Evolutionary conservation across 108 stramenopile genomes (phyloP).

Genomic region (Licmophora abbreviata): DNA sequence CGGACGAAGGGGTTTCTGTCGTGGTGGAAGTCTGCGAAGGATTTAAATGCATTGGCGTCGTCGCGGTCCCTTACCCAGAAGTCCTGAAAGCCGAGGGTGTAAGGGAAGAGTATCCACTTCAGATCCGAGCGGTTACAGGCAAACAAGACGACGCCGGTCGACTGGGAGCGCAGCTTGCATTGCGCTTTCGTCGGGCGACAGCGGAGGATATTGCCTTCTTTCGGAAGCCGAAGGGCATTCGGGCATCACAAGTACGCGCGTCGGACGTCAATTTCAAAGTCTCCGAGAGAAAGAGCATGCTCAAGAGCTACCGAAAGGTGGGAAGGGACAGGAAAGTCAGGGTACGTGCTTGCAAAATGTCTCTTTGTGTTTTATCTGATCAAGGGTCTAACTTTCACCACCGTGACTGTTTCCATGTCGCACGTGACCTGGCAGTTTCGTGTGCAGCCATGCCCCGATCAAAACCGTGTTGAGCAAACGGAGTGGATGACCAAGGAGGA

Average conservation of each 20-base stretch:
- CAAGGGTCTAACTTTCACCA: neutral
- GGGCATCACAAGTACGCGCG: slow-evolving; percentile 14
- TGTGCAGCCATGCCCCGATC: slow-evolving; percentile 56
- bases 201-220: slow-evolving; percentile 34
- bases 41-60: slow-evolving; percentile 5
- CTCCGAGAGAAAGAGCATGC: slow-evolving; percentile 20
- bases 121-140: neutral
- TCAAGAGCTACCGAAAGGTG: slow-evolving; percentile 28
- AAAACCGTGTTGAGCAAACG: slow-evolving; percentile 23
- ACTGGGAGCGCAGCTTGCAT: slow-evolving; percentile 29
- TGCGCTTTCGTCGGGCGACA: slow-evolving; percentile 48
- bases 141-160: neutral
- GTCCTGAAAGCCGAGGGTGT: slow-evolving; percentile 13
- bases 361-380: neutral
- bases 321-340: slow-evolving; percentile 6
- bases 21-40: slow-evolving; percentile 20
- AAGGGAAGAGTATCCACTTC: slow-evolving; percentile 9
- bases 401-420: neutral
- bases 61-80: slow-evolving; percentile 1
- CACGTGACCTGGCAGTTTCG: slow-evolving; percentile 13
- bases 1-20: slow-evolving; percentile 6
- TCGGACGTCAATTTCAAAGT: slow-evolving; percentile 25
- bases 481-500: slow-evolving; percentile 30
- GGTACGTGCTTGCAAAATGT: neutral
- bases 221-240: slow-evolving; percentile 10